A percentile compares a stretch with the other conserved stretches of the same genome.
phyloP scores from a whole-genome alignment of 202 grass and related monocot genomes.

The Schoenoplectus tabernaemontani region DNA sequence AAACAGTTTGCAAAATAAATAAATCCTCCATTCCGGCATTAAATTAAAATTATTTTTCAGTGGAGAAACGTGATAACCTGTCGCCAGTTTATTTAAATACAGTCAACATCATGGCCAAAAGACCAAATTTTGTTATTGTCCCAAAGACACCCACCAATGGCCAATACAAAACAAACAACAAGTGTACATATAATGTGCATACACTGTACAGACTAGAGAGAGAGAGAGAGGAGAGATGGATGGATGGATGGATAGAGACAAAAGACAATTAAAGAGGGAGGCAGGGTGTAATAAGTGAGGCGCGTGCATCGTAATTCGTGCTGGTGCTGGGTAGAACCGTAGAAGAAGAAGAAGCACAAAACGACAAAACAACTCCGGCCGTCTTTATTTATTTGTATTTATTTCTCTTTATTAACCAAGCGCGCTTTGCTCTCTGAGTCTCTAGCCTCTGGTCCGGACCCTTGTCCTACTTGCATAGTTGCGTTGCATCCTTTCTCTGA shows the following conservation, averaged over 20 bases:
- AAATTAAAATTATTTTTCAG: background rate
- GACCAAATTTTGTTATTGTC: background rate
- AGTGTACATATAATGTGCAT: background rate
- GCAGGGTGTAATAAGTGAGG: background rate
- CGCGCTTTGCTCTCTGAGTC: background rate
- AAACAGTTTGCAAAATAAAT: background rate
- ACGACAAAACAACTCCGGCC: background rate
- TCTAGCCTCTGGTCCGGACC: background rate
- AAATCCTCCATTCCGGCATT: background rate
- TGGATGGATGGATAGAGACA: background rate
- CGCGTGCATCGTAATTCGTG: background rate
- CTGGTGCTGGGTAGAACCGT: background rate
- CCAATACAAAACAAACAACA: background rate
- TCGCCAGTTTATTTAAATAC: background rate
- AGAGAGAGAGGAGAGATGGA: background rate
- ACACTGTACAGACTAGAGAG: background rate
- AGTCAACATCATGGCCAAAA: background rate
- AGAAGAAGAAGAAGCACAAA: background rate
- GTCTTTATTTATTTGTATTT: background rate
- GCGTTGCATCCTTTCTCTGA: background rate
- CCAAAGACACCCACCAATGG: background rate
- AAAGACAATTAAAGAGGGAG: slow-evolving; percentile 4
- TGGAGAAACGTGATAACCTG: background rate
- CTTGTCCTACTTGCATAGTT: no score
- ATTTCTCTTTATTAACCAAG: no score